Evolutionary conservation across 257 asterid species (phyloP).

Genomic region (Primulina tabacum): DNA sequence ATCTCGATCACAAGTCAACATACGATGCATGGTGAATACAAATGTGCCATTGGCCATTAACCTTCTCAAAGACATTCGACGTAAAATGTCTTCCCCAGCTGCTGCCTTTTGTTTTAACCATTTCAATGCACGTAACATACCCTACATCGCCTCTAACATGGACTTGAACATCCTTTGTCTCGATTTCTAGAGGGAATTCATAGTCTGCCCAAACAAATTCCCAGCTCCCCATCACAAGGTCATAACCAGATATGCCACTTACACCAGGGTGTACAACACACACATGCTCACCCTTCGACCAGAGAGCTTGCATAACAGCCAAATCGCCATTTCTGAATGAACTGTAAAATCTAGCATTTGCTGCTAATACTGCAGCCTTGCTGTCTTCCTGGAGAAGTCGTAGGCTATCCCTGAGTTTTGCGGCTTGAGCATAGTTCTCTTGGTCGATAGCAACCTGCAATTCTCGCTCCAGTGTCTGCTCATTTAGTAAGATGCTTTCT

Average conservation of each 20-base stretch:
- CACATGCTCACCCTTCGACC: conserved; percentile 77
- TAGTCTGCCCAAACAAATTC: conserved; percentile 98
- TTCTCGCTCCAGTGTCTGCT: conserved; percentile 69
- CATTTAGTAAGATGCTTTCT: conserved; percentile 70
- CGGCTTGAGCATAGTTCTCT: conserved; percentile 86
- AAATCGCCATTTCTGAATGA: conserved; percentile 77
- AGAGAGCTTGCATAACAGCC: conserved; percentile 80
- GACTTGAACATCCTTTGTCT: conserved; percentile 78
- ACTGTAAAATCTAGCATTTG: conserved; percentile 74
- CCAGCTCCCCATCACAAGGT: conserved; percentile 98
- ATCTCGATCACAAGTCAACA: conserved; percentile 53
- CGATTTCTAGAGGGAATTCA: conserved; percentile 82
- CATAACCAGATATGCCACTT: conserved; percentile 90
- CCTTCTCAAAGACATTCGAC: conserved; percentile 79
- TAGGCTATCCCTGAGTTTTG: conserved; percentile 85
- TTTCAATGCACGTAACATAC: conserved; percentile 81
- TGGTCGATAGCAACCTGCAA: conserved; percentile 66
- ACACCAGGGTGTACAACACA: conserved; percentile 98
- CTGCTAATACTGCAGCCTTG: conserved; percentile 79
- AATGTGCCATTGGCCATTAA: conserved; percentile 78
- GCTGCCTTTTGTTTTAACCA: conserved; percentile 86
- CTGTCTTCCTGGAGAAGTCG: conserved; percentile 81
- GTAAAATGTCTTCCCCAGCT: conserved; percentile 97
- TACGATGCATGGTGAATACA: conserved; percentile 89
- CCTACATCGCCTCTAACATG: conserved; percentile 73